These are phyloP conservation scores for Thelonectria olida DNA, from an alignment of 2,329 filamentous ascomycete genomes.

Conservation along the genomic window DNA sequence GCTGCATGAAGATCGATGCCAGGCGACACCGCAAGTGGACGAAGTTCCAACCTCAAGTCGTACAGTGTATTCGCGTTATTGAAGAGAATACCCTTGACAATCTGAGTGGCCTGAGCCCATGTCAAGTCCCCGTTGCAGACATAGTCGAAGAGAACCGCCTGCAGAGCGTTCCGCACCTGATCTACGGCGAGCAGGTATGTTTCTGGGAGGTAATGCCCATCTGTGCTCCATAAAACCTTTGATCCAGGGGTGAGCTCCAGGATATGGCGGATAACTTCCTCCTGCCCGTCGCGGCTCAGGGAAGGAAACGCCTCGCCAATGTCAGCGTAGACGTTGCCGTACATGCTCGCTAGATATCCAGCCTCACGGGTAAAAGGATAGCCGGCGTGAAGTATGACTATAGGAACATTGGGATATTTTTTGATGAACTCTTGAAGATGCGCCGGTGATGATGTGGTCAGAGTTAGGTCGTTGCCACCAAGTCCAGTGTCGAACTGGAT, in stretches of 20 bases:
- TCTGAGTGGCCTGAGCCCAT: constrained; percentile 67
- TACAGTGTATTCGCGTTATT: constrained; percentile 81
- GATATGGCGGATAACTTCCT: constrained; percentile 74
- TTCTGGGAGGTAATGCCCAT: constrained; percentile 82
- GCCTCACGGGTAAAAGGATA: constrained; percentile 85
- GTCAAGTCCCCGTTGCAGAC: constrained; percentile 70
- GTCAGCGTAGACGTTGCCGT: constrained; percentile 83
- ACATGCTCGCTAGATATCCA: constrained; percentile 80
- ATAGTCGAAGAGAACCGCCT: constrained; percentile 74
- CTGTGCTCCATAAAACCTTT: constrained; percentile 83
- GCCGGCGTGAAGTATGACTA: constrained; percentile 81
- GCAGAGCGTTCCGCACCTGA: constrained; percentile 76
- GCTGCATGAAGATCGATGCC: constrained; percentile 9
- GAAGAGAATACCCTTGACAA: constrained; percentile 77
- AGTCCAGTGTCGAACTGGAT: constrained; percentile 87
- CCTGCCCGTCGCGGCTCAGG: constrained; percentile 79
- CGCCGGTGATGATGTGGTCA: constrained; percentile 76
- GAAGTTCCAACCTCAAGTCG: constrained; percentile 61
- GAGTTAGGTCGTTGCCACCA: constrained; percentile 79
- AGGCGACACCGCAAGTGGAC: constrained; percentile 27
- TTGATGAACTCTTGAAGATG: constrained; percentile 79
- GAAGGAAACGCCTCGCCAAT: constrained; percentile 85
- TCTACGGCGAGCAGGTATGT: constrained; percentile 77
- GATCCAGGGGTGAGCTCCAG: constrained; percentile 78
- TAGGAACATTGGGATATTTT: constrained; percentile 72